phyloP scores from a whole-genome alignment of 257 asterid genomes.

The Gardenia jasminoides region DNA sequence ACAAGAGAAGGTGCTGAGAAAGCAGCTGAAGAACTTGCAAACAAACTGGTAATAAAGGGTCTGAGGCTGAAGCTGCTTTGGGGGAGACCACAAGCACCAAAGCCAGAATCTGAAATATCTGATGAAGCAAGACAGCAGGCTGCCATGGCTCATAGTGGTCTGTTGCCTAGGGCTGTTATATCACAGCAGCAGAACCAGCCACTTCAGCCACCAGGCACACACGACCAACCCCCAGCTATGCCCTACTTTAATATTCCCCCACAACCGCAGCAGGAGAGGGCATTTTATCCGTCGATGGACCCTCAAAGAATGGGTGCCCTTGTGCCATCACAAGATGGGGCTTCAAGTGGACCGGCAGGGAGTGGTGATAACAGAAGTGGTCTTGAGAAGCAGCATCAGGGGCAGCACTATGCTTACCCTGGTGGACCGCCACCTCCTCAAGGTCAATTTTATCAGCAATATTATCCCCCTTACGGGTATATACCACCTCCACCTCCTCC shows the following conservation, averaged over 20 bases:
- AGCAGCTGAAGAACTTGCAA: conserved; percentile 94
- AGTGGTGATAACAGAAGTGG: conserved; percentile 49
- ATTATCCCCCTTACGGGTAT: conserved; percentile 64
- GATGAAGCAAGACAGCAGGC: conserved; percentile 82
- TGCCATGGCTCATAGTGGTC: conserved; percentile 72
- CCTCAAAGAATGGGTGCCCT: conserved; percentile 97
- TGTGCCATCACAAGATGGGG: conserved; percentile 71
- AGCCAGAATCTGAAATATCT: conserved; percentile 56
- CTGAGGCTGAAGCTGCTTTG: conserved; percentile 85
- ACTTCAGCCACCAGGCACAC: conserved; percentile 57
- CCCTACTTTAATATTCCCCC: conserved; percentile 90
- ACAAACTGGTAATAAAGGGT: conserved; percentile 87
- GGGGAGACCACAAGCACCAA: conserved; percentile 90
- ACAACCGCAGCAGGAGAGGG: conserved; percentile 66
- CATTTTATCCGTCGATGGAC: conserved; percentile 95
- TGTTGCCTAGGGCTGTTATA: conserved; percentile 83
- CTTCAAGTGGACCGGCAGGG: conserved; percentile 53
- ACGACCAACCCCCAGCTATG: conserved; percentile 55
- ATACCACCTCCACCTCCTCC: conserved; percentile 69
- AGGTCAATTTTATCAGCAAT: conserved; percentile 69
- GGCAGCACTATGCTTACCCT: conserved; percentile 52
- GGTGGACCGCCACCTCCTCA: conserved; percentile 64
- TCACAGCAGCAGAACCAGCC: conserved; percentile 91
- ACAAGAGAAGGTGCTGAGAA: conserved; percentile 95
- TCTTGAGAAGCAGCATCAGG: conserved; percentile 42